Conservation (phyloP, 1,284 basidiomycete genomes). For the Volvariella volvacea region DNA sequence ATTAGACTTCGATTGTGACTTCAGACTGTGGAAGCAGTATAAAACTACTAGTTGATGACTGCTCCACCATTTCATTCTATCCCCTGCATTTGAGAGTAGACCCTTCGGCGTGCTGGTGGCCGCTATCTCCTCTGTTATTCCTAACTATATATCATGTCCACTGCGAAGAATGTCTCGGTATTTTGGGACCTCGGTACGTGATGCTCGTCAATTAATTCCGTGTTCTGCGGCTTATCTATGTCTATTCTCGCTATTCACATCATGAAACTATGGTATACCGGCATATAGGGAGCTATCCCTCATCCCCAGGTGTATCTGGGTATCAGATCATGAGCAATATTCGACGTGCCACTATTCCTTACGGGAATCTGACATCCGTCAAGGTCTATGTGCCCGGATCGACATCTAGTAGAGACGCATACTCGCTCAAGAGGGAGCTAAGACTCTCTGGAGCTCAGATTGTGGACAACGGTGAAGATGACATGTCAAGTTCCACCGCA, state of each 20-base stretch:
- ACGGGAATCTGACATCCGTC: not conserved
- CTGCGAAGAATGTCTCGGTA: slow-evolving; percentile 5
- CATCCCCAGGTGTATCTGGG: not conserved
- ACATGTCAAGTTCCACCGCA: not conserved
- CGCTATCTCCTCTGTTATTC: no score
- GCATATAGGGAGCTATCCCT: not conserved
- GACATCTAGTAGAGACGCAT: not conserved
- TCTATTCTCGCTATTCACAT: no score
- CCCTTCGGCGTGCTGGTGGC: no score
- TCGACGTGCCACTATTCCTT: not conserved
- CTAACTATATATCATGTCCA: slow-evolving; percentile 2
- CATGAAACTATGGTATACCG: no score
- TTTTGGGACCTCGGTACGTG: slow-evolving; percentile 13
- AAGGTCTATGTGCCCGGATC: not conserved
- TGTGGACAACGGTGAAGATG: not conserved
- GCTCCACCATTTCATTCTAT: no score
- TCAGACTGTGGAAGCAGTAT: no score
- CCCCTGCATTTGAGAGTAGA: no score
- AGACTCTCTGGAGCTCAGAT: not conserved
- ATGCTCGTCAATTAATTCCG: no score
- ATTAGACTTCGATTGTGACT: no score
- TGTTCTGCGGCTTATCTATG: no score
- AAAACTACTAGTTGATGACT: no score
- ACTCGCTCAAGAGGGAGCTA: not conserved
- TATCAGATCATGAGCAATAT: not conserved